Evolutionary conservation across 2,329 filamentous ascomycete species (phyloP), one percentile per base, ranked within the genome.

Genomic region (Alternaria arbusti): DNA sequence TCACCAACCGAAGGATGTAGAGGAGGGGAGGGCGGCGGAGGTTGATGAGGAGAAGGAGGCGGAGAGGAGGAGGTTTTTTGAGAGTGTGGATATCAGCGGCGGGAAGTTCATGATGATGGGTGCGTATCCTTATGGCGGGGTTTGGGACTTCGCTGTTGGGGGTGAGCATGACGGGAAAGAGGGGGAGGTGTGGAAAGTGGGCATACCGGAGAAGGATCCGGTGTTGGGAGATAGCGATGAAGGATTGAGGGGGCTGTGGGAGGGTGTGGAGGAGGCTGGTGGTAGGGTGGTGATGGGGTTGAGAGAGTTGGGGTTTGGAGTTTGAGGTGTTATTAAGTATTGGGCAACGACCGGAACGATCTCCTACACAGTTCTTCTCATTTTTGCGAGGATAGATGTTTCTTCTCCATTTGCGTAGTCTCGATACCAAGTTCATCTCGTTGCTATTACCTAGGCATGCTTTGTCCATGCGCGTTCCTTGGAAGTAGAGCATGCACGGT

Each of bases 101-200:
- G 84, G 84, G 0, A 64, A 70, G 54, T 87, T 86, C 66, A 85
- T 82, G 55, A 87, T 87, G 86, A 83, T 88, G 74, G 87, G 87
- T 0, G 86, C 85, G 5, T 89, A 89, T 78, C 85, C 85, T 3
- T 69, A 70, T 36, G 80, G 82, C 3, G 78, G 77, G 1, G 73
- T 76, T 11, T 88, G 86, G 86, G 85, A 87, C 70, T 87, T 85
- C 70, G 76, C 76, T 5, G 74, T 80, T 3, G 84, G 83, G 9
- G 84, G 83, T 1, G 82, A 83, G 63, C 74, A 84, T 70, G 71
- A 70, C 20, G 82, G 78, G 12, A 68, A 74, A 15, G 84, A 81
- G 67, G 77, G 82, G 52, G 69, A 78, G 61, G 79, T 83, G 0
- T 87, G 86, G 85, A 62, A 64, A 20, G 81, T 86, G 25, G 61